A percentile compares a stretch with the other conserved stretches of the same genome.
Evolutionary conservation across 179 eudicot genomes (phyloP).

Genomic region (Silene coronaria): DNA sequence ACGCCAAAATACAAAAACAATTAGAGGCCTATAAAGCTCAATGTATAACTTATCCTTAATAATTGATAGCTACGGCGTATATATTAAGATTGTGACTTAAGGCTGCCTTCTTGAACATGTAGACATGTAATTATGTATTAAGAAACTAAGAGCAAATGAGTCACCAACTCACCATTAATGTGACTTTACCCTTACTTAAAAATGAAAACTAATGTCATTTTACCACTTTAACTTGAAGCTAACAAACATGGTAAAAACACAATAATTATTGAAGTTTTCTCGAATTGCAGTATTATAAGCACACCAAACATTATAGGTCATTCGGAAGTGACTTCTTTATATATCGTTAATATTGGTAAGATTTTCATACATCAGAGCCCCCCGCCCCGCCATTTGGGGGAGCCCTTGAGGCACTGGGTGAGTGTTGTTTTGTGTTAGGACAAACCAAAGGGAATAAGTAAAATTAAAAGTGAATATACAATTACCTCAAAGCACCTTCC

Average conservation of each 20-base stretch:
- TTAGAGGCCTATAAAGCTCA: not conserved
- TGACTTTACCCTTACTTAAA: not conserved
- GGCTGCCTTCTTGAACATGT: constrained; percentile 1
- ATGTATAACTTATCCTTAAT: not conserved
- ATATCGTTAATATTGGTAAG: not conserved
- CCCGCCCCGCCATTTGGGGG: not conserved
- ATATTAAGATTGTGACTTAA: too few species aligned
- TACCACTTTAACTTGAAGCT: not conserved
- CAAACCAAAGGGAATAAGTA: not conserved
- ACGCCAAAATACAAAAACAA: not conserved
- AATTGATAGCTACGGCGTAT: not conserved
- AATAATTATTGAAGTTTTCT: not conserved
- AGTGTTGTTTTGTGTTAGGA: not conserved
- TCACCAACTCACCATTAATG: too few species aligned
- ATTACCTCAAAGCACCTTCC: constrained; percentile 93
- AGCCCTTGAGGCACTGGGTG: not conserved
- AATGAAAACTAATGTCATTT: not conserved
- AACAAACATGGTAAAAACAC: not conserved
- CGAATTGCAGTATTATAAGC: too few species aligned
- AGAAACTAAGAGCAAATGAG: not conserved
- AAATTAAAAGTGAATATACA: constrained; percentile 9
- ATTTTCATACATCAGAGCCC: not conserved
- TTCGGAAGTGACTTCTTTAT: not conserved
- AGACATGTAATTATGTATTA: not conserved
- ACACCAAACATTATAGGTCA: not conserved